phyloP scores from a whole-genome alignment of 768 basidiomycete genomes.

The Auricularia cornea region DNA sequence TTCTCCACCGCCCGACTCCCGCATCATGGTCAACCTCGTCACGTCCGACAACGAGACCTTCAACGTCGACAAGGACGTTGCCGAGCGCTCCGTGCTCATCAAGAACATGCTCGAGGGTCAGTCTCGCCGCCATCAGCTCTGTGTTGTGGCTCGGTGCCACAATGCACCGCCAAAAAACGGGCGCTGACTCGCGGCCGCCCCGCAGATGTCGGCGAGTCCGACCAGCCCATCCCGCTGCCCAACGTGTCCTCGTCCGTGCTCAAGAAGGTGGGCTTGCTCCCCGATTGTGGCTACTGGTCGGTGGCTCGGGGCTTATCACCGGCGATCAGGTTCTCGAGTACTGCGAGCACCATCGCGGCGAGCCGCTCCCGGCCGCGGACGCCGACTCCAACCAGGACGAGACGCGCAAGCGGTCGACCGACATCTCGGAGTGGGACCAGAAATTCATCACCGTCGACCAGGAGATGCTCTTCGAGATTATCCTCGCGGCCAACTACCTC shows the following conservation, averaged over 20 bases:
- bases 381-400: conserved; percentile 81
- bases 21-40: conserved; percentile 71
- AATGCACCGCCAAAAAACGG: not conserved
- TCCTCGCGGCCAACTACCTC: conserved; percentile 98
- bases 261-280: conserved; percentile 62
- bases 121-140: not conserved
- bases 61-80: conserved; percentile 86
- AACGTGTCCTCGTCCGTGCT: conserved; percentile 89
- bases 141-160: not conserved
- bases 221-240: conserved; percentile 89
- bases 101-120: conserved; percentile 94
- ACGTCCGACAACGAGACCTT: conserved; percentile 97
- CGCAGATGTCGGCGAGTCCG: conserved; percentile 86
- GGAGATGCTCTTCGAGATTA: conserved; percentile 99
- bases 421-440: conserved; percentile 98
- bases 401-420: conserved; percentile 94
- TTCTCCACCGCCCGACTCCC: not conserved
- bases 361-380: conserved; percentile 86
- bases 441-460: conserved; percentile 98
- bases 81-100: conserved; percentile 91
- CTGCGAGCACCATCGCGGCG: conserved; percentile 97
- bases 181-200: not conserved
- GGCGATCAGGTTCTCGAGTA: conserved; percentile 82
- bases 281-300: conserved; percentile 5
- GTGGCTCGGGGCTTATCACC: not conserved